Evolutionary conservation across 352 stramenopile genomes (phyloP).

Genomic region (Nothophytophthora sp.): DNA sequence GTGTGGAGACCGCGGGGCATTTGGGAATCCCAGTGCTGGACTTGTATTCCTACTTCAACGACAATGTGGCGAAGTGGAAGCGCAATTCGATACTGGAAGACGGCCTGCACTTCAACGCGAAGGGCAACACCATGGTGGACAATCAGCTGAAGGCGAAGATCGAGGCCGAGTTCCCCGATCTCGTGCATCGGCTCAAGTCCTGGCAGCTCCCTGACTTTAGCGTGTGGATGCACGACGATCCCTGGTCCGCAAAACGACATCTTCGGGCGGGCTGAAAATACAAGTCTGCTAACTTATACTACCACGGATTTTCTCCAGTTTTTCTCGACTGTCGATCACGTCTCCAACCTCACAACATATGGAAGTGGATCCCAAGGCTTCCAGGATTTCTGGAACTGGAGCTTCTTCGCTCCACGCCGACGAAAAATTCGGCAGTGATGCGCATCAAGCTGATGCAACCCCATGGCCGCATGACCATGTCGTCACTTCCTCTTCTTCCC

Average conservation of each 20-base stretch:
- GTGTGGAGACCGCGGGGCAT: slow-evolving; percentile 29
- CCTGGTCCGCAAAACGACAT: no score
- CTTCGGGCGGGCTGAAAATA: no score
- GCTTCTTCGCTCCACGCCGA: no score
- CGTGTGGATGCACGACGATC: slow-evolving; percentile 16
- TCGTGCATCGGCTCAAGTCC: slow-evolving; percentile 16
- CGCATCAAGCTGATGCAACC: no score
- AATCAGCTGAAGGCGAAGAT: slow-evolving; percentile 40
- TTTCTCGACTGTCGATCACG: no score
- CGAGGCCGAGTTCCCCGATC: slow-evolving; percentile 24
- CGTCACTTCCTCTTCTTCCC: no score
- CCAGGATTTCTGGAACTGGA: no score
- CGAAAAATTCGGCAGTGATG: no score
- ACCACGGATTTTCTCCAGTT: no score
- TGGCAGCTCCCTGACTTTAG: slow-evolving; percentile 21
- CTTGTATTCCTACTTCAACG: slow-evolving; percentile 51
- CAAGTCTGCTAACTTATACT: neutral
- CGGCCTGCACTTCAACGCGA: slow-evolving; percentile 49
- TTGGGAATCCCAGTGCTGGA: slow-evolving; percentile 37
- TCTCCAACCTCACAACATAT: no score
- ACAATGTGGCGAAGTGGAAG: slow-evolving; percentile 32
- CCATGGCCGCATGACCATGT: no score
- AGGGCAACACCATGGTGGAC: slow-evolving; percentile 54
- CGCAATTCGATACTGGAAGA: slow-evolving; percentile 48
- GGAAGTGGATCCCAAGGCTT: no score